phyloP scores from a whole-genome alignment of 2,329 filamentous ascomycete genomes.

The Colletotrichum tropicicola region DNA sequence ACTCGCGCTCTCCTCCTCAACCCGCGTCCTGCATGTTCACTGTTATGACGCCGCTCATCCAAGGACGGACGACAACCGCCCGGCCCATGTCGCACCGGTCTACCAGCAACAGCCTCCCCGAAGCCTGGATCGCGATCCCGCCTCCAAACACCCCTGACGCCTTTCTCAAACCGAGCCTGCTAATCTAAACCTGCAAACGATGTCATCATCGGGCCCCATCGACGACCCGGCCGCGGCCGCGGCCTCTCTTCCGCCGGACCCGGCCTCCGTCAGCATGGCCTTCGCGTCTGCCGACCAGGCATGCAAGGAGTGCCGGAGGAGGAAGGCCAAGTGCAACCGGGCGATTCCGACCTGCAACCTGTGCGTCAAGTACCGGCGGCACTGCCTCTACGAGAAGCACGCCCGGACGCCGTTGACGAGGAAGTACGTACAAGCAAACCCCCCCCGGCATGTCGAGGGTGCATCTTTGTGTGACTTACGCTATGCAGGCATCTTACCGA shows the following conservation, averaged over 20 bases:
- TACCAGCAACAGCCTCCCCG: neutral
- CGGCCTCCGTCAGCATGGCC: conserved; percentile 21
- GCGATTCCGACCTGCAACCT: conserved; percentile 47
- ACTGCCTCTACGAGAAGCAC: conserved; percentile 58
- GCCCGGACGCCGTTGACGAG: conserved; percentile 57
- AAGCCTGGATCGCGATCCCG: neutral
- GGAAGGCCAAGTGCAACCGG: conserved; percentile 50
- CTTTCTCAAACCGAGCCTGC: neutral
- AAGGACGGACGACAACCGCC: conserved; percentile 16
- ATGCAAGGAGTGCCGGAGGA: conserved; percentile 50
- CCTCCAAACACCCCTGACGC: neutral
- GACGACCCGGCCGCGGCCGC: neutral
- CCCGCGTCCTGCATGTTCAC: neutral
- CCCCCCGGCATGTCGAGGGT: neutral
- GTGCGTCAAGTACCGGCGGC: conserved; percentile 52
- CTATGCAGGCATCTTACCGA: conserved; percentile 48
- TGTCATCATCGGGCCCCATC: conserved; percentile 8
- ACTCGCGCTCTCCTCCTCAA: neutral
- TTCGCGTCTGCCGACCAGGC: conserved; percentile 43
- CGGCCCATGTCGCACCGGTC: neutral
- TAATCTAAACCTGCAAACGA: neutral
- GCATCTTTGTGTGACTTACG: conserved; percentile 12
- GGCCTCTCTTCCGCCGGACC: neutral
- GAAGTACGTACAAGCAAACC: conserved; percentile 42
- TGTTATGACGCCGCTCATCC: neutral